A percentile compares a stretch with the other conserved stretches of the same genome.
Evolutionary conservation across 768 basidiomycete genomes (phyloP).

Genomic region (Pleurotus sapidus): DNA sequence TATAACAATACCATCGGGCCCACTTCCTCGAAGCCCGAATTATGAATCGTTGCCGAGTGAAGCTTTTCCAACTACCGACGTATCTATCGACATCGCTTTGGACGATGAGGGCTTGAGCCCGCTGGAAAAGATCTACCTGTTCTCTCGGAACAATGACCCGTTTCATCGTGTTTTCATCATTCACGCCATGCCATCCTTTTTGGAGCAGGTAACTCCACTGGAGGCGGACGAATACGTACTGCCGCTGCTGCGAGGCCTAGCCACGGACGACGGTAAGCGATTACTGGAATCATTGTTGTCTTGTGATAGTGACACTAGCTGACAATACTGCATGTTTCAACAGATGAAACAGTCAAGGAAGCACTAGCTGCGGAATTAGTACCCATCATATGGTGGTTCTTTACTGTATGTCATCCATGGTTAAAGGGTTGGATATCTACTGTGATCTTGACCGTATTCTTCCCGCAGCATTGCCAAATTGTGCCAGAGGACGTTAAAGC

Average conservation of each 20-base stretch:
- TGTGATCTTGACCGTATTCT: not conserved
- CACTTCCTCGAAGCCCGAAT: conserved; percentile 7
- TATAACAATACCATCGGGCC: conserved; percentile 20
- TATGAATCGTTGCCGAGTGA: conserved; percentile 26
- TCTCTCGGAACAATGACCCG: conserved; percentile 70
- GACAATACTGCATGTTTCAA: conserved; percentile 3
- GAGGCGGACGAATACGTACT: conserved; percentile 94
- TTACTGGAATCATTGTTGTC: not conserved
- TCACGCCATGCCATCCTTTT: conserved; percentile 75
- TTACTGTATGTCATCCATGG: conserved; percentile 43
- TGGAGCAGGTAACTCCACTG: conserved; percentile 72
- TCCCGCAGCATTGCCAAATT: conserved; percentile 61
- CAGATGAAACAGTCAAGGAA: conserved; percentile 88
- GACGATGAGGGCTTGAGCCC: conserved; percentile 83
- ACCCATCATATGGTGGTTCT: conserved; percentile 91
- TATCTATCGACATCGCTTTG: conserved; percentile 38
- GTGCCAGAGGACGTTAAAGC: conserved; percentile 44
- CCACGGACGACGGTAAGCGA: conserved; percentile 77
- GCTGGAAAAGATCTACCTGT: conserved; percentile 91
- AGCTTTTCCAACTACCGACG: conserved; percentile 32
- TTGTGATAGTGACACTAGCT: conserved; percentile 8
- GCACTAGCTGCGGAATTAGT: conserved; percentile 80
- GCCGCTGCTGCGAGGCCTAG: conserved; percentile 82
- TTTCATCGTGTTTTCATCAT: conserved; percentile 77
- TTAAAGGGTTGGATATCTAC: conserved; percentile 5